Base-by-base conservation (phyloP, 805 yeast species). In the Yarrowia keelungensis region DNA sequence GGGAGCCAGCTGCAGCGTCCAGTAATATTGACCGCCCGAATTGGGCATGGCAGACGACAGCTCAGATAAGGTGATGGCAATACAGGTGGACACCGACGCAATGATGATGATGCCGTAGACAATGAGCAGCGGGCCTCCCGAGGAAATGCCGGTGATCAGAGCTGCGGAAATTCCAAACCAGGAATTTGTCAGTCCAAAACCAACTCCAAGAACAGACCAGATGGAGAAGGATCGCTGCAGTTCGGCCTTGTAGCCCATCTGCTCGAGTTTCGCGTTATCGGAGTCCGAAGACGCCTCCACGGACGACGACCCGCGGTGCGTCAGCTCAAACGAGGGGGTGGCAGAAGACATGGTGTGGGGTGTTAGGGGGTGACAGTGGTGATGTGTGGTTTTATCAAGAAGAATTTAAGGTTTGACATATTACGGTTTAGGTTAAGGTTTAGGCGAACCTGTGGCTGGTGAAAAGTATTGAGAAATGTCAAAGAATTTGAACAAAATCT, bases 21-120 rank as follows among this genome's bases (percentile, higher is more conserved):
- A 90, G 70, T 87, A 87, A 62, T 89, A 90, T 15, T 89, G 84
- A 53, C 92, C 92, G 22, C 90, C 86, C 16, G 89, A 81, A 11
- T 88, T 87, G 39, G 92, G 92, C 75, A 84, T 85, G 3, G 89
- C 89, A 38, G 85, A 82, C 15, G 89, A 84, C 26, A 88, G 80
- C 73, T 88, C 92, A 0, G 90, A 90, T 84, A 88, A 80, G 19
- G 87, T 82, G 53, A 82, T 76, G 8, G 87, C 89, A 53, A 88
- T 90, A 16, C 82, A 81, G 50, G 85, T 76, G 64, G 88, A 82
- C 61, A 87, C 85, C 36, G 81, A 70, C 76, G 86, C 80, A 41
- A 87, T 88, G 32, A 86, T 78, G 22, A 87, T 71, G 79, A 82
- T 82, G 11, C 83, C 84, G 89, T 89, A 88, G 7, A 89, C 85